Evolutionary conservation across 2,329 filamentous ascomycete genomes (phyloP).

Genomic region (Claviceps pazoutovae): DNA sequence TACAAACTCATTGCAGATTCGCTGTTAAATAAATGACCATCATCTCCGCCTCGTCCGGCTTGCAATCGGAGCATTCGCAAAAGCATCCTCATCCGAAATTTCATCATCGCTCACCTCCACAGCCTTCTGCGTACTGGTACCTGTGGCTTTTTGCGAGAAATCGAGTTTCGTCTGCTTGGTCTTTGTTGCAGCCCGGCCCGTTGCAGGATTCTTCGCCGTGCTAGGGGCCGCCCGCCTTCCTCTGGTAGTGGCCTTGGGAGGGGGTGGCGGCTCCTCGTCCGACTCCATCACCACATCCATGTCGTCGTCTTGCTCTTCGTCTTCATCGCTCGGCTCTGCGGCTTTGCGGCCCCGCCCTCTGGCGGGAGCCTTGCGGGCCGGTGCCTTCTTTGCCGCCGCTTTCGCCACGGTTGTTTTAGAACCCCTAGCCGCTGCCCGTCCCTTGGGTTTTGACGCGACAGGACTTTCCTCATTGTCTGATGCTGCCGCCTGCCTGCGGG

Average conservation of each 20-base stretch:
- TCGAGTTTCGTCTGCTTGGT: conserved; percentile 21
- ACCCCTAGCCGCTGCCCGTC: conserved; percentile 13
- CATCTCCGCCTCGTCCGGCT: conserved; percentile 19
- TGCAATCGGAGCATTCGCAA: conserved; percentile 36
- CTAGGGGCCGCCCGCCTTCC: conserved; percentile 11
- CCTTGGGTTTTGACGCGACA: conserved; percentile 20
- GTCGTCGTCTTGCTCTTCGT: conserved; percentile 30
- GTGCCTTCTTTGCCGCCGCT: conserved; percentile 26
- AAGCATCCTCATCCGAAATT: conserved; percentile 47
- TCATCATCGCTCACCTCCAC: conserved; percentile 52
- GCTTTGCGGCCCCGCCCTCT: conserved; percentile 25
- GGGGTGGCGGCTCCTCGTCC: conserved; percentile 28
- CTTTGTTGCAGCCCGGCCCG: conserved; percentile 8
- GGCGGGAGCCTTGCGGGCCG: conserved; percentile 31
- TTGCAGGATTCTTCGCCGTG: conserved; percentile 14
- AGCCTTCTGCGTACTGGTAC: conserved; percentile 29
- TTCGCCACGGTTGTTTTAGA: conserved; percentile 15
- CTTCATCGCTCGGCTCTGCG: conserved; percentile 22
- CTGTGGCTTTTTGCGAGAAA: conserved; percentile 26
- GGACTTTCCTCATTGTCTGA: conserved; percentile 13
- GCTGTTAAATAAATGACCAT: not conserved
- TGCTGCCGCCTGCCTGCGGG: conserved; percentile 11
- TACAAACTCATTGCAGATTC: too few relatives aligned
- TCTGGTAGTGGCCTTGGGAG: conserved; percentile 20
- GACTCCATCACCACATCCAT: conserved; percentile 42